These are phyloP conservation scores for Acacia concinna DNA, from an alignment of 331 rosid species.

Conservation along the genomic window DNA sequence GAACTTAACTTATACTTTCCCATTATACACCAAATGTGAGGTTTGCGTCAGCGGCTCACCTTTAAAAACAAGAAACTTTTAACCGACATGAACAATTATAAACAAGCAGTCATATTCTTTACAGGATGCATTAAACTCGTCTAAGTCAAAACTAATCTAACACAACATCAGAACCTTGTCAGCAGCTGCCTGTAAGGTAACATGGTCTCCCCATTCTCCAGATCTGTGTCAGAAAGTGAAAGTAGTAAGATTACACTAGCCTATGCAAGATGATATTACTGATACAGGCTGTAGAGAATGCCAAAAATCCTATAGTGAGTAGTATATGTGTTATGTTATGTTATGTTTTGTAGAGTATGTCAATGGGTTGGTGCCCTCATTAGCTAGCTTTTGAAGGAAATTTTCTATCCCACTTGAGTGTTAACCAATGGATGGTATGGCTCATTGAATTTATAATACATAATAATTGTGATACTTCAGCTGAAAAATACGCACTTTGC, in stretches of 20 bases:
- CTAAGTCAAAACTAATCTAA: neutral
- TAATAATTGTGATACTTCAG: neutral
- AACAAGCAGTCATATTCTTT: neutral
- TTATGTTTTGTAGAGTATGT: neutral
- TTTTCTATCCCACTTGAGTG: neutral
- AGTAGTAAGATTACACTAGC: slow-evolving; percentile 19
- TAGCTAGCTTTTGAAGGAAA: neutral
- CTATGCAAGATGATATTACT: slow-evolving; percentile 2
- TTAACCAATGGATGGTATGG: neutral
- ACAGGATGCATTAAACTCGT: slow-evolving; percentile 10
- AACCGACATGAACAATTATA: neutral
- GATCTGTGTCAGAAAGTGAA: slow-evolving; percentile 55
- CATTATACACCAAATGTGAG: slow-evolving; percentile 2
- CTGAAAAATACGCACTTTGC: slow-evolving; percentile 57
- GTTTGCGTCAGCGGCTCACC: neutral
- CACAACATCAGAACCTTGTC: slow-evolving; percentile 59
- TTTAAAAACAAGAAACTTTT: neutral
- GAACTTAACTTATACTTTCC: neutral
- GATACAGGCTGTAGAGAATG: neutral
- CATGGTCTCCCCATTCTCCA: slow-evolving; percentile 98
- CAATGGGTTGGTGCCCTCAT: neutral
- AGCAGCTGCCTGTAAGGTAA: slow-evolving; percentile 94
- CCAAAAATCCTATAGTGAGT: neutral
- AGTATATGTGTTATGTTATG: no score
- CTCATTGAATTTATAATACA: slow-evolving; percentile 18